Percentiles rank a stretch among this genome's conserved stretches.
Evolutionary conservation across 176 grass and related monocot species (phyloP).

Genomic region (Hsuehochloa calcarea): DNA sequence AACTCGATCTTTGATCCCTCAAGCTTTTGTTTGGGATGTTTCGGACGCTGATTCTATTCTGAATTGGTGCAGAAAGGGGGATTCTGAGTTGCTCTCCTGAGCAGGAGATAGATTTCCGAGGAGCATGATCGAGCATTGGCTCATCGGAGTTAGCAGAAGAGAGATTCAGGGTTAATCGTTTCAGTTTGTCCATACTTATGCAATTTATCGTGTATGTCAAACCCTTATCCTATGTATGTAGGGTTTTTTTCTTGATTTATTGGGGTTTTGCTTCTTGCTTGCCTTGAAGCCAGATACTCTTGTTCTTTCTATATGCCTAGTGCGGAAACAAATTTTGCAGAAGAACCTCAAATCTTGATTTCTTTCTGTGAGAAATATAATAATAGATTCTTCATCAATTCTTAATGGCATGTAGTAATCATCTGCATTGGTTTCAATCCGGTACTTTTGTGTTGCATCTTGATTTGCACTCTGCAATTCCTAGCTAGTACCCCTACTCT

Average conservation of each 20-base stretch:
- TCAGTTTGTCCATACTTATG: neutral
- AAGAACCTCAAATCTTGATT: neutral
- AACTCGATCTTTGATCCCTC: neutral
- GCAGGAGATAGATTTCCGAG: slow-evolving; percentile 14
- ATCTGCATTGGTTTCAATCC: neutral
- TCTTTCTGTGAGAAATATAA: neutral
- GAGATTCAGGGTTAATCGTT: slow-evolving; percentile 31
- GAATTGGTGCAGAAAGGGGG: slow-evolving; percentile 41
- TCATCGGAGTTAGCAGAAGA: slow-evolving; percentile 5
- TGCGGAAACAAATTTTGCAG: neutral
- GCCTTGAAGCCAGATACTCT: neutral
- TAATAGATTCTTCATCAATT: neutral
- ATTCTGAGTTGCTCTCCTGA: slow-evolving; percentile 14
- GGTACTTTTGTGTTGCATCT: neutral
- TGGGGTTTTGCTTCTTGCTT: neutral
- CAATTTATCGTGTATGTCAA: slow-evolving; percentile 18
- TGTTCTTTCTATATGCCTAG: neutral
- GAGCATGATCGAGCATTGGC: slow-evolving; percentile 33
- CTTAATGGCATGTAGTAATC: neutral
- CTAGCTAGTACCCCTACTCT: neutral
- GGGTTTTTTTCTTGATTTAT: neutral
- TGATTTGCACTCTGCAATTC: slow-evolving; percentile 2
- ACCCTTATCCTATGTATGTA: slow-evolving; percentile 21
- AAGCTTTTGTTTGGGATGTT: neutral
- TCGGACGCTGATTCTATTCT: neutral